Evolutionary conservation across 768 basidiomycete genomes (phyloP).

Genomic region (Rhodosporidiobolus sp.): DNA sequence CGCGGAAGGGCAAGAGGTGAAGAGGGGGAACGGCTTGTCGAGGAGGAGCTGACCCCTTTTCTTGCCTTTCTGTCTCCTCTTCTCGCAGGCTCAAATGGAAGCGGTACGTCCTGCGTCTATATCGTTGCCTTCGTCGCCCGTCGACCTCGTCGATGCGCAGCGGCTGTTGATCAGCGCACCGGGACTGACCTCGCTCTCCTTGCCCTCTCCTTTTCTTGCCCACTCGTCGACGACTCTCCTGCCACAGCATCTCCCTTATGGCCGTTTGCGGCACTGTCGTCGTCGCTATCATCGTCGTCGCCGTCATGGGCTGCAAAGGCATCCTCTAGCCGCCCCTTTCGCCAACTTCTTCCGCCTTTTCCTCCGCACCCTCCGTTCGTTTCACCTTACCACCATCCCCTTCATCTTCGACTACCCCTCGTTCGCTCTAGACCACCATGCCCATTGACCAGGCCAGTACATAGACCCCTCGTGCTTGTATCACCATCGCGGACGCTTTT

Average conservation of each 20-base stretch:
- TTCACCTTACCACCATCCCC: background rate
- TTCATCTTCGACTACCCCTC: background rate
- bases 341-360: background rate
- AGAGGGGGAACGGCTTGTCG: too few relatives aligned
- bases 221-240: background rate
- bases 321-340: background rate
- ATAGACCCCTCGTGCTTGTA: too few relatives aligned
- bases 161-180: background rate
- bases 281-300: conserved; percentile 21
- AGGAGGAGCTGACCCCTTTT: too few relatives aligned
- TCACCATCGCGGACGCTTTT: too few relatives aligned
- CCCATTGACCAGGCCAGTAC: too few relatives aligned
- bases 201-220: background rate
- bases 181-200: background rate
- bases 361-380: background rate
- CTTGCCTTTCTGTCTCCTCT: too few relatives aligned
- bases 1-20: too few relatives aligned
- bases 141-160: background rate
- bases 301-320: conserved; percentile 27
- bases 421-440: background rate
- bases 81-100: too few relatives aligned
- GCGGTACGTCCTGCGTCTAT: too few relatives aligned
- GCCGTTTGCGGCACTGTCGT: conserved; percentile 16
- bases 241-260: conserved; percentile 20
- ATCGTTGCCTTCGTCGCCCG: background rate